phyloP scores from a whole-genome alignment of 768 basidiomycete species.

The Termitomyces titanicus region DNA sequence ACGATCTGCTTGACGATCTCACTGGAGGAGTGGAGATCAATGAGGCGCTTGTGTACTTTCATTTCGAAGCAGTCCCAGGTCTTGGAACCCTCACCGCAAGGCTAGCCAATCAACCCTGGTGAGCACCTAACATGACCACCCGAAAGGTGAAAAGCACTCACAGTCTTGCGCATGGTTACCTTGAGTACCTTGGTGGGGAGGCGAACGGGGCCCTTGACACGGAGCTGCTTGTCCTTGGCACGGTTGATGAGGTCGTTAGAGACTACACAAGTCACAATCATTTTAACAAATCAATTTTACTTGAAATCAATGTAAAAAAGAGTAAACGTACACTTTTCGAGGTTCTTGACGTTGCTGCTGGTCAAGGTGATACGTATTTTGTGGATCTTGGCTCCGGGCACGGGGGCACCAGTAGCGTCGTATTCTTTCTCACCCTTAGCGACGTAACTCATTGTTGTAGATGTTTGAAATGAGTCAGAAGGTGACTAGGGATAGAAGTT shows the following conservation, averaged over 20 bases:
- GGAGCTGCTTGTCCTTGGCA: constrained; percentile 99
- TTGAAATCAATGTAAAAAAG: neutral
- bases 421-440: constrained; percentile 98
- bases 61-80: constrained; percentile 99
- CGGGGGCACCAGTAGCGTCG: constrained; percentile 85
- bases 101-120: constrained; percentile 40
- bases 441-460: constrained; percentile 89
- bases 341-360: constrained; percentile 94
- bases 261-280: constrained; percentile 49
- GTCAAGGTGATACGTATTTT: constrained; percentile 99
- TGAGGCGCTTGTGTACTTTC: constrained; percentile 99
- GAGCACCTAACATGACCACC: neutral
- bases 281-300: neutral
- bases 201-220: constrained; percentile 97
- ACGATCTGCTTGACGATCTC: constrained; percentile 99
- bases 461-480: constrained; percentile 61
- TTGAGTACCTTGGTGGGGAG: constrained; percentile 98
- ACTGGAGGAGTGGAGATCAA: constrained; percentile 97
- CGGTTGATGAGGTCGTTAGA: constrained; percentile 95
- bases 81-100: constrained; percentile 99
- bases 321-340: constrained; percentile 85
- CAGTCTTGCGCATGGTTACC: constrained; percentile 99
- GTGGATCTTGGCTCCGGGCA: constrained; percentile 90
- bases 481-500: constrained; percentile 52
- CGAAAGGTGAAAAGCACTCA: constrained; percentile 34